Conservation (phyloP, 768 basidiomycete species). For the Atractiella rhizophila region DNA sequence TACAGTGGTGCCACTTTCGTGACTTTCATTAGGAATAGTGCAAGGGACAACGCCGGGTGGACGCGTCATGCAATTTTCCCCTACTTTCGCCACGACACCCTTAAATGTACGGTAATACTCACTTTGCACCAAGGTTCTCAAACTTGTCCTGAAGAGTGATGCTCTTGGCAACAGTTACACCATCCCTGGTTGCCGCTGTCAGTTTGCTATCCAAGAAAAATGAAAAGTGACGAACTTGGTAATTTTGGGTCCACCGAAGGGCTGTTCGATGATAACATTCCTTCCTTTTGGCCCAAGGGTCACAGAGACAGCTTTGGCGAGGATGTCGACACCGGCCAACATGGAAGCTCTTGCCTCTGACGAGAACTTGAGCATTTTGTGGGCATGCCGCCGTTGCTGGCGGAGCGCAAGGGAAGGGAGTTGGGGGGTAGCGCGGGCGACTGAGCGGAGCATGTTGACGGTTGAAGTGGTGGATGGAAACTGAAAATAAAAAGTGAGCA, state of each 20-base stretch:
- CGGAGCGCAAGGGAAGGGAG: background rate
- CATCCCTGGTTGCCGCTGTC: constrained; percentile 71
- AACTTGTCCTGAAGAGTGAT: constrained; percentile 91
- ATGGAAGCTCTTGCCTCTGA: constrained; percentile 84
- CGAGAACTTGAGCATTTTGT: constrained; percentile 93
- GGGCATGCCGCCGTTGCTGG: constrained; percentile 17
- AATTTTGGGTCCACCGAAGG: constrained; percentile 25
- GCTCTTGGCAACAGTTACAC: constrained; percentile 91
- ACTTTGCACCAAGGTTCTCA: constrained; percentile 95
- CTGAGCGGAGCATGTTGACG: background rate
- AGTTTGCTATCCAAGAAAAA: background rate
- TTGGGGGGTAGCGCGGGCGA: background rate
- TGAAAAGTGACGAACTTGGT: background rate
- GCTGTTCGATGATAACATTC: constrained; percentile 87
- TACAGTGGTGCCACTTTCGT: too few species aligned
- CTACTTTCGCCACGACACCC: background rate
- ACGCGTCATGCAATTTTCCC: background rate
- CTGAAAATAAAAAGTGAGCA: too few species aligned
- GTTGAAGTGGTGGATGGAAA: background rate
- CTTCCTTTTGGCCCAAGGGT: constrained; percentile 93
- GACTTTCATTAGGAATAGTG: too few species aligned
- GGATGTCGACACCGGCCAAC: constrained; percentile 80
- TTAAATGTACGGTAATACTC: constrained; percentile 17
- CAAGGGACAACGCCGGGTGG: too few species aligned
- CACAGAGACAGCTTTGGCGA: constrained; percentile 87